Evolutionary conservation across 2,329 filamentous ascomycete genomes (phyloP).

Genomic region (Leptoxyphium fumago): DNA sequence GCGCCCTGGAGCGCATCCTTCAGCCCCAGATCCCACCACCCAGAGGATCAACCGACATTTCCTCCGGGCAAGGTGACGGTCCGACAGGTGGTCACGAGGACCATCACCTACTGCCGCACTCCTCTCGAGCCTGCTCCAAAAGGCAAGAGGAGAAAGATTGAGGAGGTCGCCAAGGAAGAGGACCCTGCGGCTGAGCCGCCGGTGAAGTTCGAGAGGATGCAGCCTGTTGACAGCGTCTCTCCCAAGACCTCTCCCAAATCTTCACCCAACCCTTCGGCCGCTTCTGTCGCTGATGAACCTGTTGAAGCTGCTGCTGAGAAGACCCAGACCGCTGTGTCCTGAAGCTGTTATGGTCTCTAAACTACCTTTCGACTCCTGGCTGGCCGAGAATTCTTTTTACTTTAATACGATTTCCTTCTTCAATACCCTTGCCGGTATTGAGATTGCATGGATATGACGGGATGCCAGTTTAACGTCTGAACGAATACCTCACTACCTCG

Average conservation of each 20-base stretch:
- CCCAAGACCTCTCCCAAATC: not conserved
- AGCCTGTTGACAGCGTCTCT: slow-evolving; percentile 4
- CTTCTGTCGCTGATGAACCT: slow-evolving; percentile 1
- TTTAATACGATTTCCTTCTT: too few relatives aligned
- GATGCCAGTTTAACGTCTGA: too few relatives aligned
- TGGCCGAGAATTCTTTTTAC: too few relatives aligned
- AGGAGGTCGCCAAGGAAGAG: slow-evolving; percentile 15
- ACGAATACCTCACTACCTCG: too few relatives aligned
- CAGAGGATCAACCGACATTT: slow-evolving; percentile 11
- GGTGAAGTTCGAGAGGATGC: slow-evolving; percentile 12
- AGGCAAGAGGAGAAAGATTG: slow-evolving; percentile 75
- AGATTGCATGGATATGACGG: too few relatives aligned
- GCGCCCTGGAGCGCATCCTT: slow-evolving; percentile 25
- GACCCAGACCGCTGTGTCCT: too few relatives aligned
- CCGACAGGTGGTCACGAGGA: slow-evolving; percentile 83
- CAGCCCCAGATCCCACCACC: slow-evolving; percentile 57
- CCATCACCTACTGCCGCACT: slow-evolving; percentile 67
- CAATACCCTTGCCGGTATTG: too few relatives aligned
- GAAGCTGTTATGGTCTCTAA: too few relatives aligned
- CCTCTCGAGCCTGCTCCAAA: slow-evolving; percentile 75
- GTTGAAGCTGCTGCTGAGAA: slow-evolving; percentile 1
- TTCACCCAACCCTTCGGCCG: not conserved
- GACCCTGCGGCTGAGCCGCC: slow-evolving; percentile 5
- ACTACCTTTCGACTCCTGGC: too few relatives aligned
- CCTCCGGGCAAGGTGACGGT: slow-evolving; percentile 45